Evolutionary conservation across 2,329 filamentous ascomycete genomes (phyloP), one percentile per base, ranked within the genome.

Genomic region (Aureobasidium vineae): DNA sequence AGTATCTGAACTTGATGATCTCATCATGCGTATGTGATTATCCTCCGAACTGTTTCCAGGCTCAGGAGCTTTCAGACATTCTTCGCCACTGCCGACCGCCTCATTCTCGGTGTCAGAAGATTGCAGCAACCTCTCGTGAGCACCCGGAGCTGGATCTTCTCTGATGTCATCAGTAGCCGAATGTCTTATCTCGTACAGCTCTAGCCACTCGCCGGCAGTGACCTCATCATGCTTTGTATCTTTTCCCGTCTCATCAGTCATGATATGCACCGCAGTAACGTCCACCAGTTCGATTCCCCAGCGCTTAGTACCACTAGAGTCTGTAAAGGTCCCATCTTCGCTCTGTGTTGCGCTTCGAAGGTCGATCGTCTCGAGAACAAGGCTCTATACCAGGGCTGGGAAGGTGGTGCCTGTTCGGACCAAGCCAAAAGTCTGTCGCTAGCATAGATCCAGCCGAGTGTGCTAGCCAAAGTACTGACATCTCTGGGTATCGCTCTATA

Each of bases 261-360:
- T n/a, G n/a, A n/a, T n/a, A n/a, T n/a, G n/a, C n/a, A n/a, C n/a
- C n/a, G n/a, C n/a, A n/a, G n/a, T n/a, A n/a, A n/a, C n/a, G n/a
- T n/a, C n/a, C n/a, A n/a, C n/a, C n/a, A n/a, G n/a, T n/a, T 57
- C 53, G 36, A 57, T 43, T 28, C 36, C 53, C 53, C 53, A 57
- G 10, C 15, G n/a, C 23, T 57, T 21, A 8, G 8, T 41, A 8
- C 53, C 53, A 13, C 10, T 4, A 40, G 36, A 26, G 5, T 57
- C 36, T 23, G 1, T 57, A 57, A 57, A 21, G 36, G 36, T 3
- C 53, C 33, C 36, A 57, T 57, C 19, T 13, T 40, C 2, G 26
- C 53, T 33, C 8, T 57, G 0, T 57, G 53, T 6, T 16, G 36
- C 16, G 21, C 23, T 28, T n/a, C 21, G 11, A 26, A 19, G 10